A percentile compares a stretch with the other conserved stretches of the same genome.
Conservation (phyloP, 768 basidiomycete genomes). For the Dacryopinax spathularia region DNA sequence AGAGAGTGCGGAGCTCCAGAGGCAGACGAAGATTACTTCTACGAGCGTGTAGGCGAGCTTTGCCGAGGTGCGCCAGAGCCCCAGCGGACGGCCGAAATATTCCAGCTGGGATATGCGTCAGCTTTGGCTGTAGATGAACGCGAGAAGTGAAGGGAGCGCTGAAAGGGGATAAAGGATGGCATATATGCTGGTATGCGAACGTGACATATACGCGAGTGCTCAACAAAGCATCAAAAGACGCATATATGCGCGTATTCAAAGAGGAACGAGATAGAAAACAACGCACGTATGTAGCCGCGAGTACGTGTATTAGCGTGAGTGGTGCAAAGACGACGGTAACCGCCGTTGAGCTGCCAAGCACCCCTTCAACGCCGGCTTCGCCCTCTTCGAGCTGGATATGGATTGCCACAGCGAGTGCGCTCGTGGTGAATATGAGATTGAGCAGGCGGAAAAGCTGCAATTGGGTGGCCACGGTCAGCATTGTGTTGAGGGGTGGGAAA, state of each 20-base stretch:
- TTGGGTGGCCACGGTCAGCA: not conserved
- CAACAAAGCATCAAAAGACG: constrained; percentile 15
- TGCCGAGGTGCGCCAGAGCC: constrained; percentile 78
- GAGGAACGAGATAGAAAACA: constrained; percentile 1
- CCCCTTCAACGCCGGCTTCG: constrained; percentile 41
- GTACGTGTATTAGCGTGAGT: constrained; percentile 68
- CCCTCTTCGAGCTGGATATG: constrained; percentile 50
- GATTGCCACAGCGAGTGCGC: constrained; percentile 66
- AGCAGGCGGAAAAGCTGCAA: constrained; percentile 65
- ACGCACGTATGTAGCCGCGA: constrained; percentile 71
- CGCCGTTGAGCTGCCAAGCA: constrained; percentile 69
- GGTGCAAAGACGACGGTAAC: constrained; percentile 72
- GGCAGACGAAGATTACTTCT: constrained; percentile 81
- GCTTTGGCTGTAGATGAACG: no score
- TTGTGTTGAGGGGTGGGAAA: not conserved
- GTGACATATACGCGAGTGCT: constrained; percentile 12
- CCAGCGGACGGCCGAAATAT: constrained; percentile 82
- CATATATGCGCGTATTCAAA: constrained; percentile 12
- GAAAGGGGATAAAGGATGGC: no score
- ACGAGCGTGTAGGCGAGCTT: constrained; percentile 77
- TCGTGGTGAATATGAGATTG: constrained; percentile 69
- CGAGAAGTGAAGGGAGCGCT: no score
- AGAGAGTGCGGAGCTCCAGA: constrained; percentile 83
- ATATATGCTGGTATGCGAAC: constrained; percentile 10
- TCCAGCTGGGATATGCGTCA: no score